Evolutionary conservation across 225 moss, liverwort and hornwort species (phyloP).

Genomic region (Climacium dendroides): DNA sequence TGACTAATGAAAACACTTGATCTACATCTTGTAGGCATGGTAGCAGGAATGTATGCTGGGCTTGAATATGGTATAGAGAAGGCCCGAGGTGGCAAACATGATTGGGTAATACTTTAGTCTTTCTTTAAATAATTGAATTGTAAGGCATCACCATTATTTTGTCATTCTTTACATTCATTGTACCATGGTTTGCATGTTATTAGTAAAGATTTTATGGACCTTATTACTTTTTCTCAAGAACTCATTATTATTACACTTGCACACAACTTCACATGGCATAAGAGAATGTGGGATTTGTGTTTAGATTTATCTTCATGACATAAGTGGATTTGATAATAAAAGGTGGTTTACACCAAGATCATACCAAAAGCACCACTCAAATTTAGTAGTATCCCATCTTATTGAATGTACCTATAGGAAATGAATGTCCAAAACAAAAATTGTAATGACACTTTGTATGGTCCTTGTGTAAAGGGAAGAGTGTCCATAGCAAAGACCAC

Average conservation of each 20-base stretch:
- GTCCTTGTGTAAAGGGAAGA: neutral
- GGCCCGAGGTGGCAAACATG: slow-evolving; percentile 28
- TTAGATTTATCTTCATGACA: too few species aligned
- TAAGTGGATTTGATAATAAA: neutral
- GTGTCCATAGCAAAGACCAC: neutral
- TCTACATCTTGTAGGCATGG: neutral
- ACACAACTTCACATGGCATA: neutral
- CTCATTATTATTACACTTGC: neutral
- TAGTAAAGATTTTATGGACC: neutral
- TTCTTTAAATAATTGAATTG: neutral
- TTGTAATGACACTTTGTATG: neutral
- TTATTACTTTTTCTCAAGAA: neutral
- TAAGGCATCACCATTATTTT: neutral
- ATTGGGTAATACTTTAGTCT: slow-evolving; percentile 7
- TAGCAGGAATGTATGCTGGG: slow-evolving; percentile 31
- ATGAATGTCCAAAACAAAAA: fast-evolving
- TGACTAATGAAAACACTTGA: neutral
- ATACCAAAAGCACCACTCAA: neutral
- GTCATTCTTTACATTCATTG: neutral
- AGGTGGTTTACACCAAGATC: neutral
- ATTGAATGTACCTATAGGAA: fast-evolving
- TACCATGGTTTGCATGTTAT: neutral
- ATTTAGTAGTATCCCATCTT: neutral
- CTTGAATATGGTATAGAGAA: slow-evolving; percentile 29
- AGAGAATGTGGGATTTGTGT: neutral